These are phyloP conservation scores for Nicotiana knightiana DNA, from an alignment of 257 asterid genomes.

Conservation along the genomic window DNA sequence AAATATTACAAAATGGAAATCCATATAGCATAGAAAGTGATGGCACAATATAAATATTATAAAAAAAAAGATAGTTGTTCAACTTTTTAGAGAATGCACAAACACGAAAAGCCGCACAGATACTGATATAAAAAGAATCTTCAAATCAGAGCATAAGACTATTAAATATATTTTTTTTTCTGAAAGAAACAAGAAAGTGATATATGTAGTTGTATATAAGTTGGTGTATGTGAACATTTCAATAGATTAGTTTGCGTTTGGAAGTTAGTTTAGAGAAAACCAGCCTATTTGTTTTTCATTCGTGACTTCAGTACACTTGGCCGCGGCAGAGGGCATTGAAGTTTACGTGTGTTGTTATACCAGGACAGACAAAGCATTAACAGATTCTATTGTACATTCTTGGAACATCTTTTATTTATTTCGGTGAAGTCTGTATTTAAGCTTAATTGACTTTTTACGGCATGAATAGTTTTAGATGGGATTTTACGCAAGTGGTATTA, in stretches of 20 bases:
- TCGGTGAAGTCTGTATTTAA: not conserved
- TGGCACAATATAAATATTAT: not conserved
- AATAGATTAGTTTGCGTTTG: not conserved
- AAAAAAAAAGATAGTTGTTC: constrained; percentile 17
- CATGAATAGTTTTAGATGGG: too few relatives aligned
- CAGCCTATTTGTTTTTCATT: not conserved
- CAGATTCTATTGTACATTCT: not conserved
- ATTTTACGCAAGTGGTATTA: too few relatives aligned
- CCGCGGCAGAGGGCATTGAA: not conserved
- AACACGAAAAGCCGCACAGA: constrained; percentile 18
- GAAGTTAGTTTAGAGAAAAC: not conserved
- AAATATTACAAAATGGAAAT: not conserved
- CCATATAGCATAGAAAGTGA: not conserved
- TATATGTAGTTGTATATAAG: not conserved
- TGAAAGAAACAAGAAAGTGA: not conserved
- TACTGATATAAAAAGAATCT: not conserved
- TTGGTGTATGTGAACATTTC: not conserved
- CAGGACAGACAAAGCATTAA: not conserved
- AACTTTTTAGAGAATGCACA: constrained; percentile 14
- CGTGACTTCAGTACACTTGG: not conserved
- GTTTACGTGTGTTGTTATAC: not conserved
- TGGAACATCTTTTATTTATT: not conserved
- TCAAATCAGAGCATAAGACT: constrained; percentile 23
- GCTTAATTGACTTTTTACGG: constrained; percentile 12
- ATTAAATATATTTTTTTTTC: not conserved